A percentile compares a stretch with the other conserved stretches of the same genome.
phyloP scores from a whole-genome alignment of 495 filamentous ascomycete genomes.

The Melanomma pulvis-pyrius region DNA sequence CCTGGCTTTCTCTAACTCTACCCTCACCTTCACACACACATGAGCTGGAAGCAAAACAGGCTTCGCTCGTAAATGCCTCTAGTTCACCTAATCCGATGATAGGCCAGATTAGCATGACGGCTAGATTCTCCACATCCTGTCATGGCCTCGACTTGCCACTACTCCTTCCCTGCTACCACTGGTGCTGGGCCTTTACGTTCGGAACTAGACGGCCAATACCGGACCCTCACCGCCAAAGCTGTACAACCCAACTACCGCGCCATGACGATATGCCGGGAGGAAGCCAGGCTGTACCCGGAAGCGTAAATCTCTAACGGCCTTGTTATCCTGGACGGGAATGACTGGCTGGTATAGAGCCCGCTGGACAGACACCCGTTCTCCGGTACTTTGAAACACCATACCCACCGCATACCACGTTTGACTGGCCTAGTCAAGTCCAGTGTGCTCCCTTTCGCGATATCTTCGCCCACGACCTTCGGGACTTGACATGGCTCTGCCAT shows the following conservation, averaged over 20 bases:
- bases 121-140: background rate
- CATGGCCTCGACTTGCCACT: background rate
- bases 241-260: conserved; percentile 30
- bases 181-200: background rate
- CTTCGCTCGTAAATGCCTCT: background rate
- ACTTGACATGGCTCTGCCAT: background rate
- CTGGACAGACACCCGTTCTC: background rate
- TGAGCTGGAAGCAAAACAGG: background rate
- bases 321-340: background rate
- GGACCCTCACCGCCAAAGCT: conserved; percentile 31
- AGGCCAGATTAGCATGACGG: background rate
- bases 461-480: conserved; percentile 4
- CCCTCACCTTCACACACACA: background rate
- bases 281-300: background rate
- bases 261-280: background rate
- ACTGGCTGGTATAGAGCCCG: background rate
- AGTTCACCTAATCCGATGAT: background rate
- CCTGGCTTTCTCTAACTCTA: background rate
- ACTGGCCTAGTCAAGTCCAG: conserved; percentile 4
- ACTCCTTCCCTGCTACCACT: conserved; percentile 6
- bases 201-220: conserved; percentile 18
- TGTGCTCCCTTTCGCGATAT: background rate
- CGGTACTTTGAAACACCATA: conserved; percentile 18
- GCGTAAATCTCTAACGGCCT: background rate
- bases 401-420: background rate